phyloP scores from a whole-genome alignment of 1,284 basidiomycete species.

The Termitomyces sp. region DNA sequence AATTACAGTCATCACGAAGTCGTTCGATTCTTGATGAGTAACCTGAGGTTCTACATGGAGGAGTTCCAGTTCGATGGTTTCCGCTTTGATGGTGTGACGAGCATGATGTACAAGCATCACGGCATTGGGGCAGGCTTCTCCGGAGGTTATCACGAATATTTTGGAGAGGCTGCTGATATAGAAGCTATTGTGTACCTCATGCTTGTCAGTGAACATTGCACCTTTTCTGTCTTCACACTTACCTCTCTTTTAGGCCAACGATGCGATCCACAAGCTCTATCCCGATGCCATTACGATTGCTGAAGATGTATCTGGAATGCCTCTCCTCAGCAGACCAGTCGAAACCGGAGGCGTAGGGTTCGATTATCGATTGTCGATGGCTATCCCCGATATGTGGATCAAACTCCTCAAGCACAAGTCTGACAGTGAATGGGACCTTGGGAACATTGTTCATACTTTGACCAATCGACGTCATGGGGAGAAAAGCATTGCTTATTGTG shows the following conservation, averaged over 20 bases:
- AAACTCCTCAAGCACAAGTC: slow-evolving; percentile 91
- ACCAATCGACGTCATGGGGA: slow-evolving; percentile 88
- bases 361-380: slow-evolving; percentile 97
- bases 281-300: slow-evolving; percentile 87
- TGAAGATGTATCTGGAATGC: slow-evolving; percentile 99
- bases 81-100: slow-evolving; percentile 97
- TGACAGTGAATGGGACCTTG: slow-evolving; percentile 89
- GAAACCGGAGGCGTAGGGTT: slow-evolving; percentile 89
- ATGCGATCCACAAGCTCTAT: slow-evolving; percentile 80
- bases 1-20: slow-evolving; percentile 97
- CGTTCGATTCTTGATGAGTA: slow-evolving; percentile 89
- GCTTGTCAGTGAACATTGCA: slow-evolving; percentile 65
- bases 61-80: slow-evolving; percentile 96
- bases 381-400: slow-evolving; percentile 99
- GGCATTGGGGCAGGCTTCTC: slow-evolving; percentile 98
- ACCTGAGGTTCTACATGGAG: slow-evolving; percentile 93
- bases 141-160: slow-evolving; percentile 97
- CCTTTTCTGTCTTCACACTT: not conserved
- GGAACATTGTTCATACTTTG: slow-evolving; percentile 84
- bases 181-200: slow-evolving; percentile 95
- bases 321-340: slow-evolving; percentile 82
- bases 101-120: slow-evolving; percentile 98
- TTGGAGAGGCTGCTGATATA: slow-evolving; percentile 78
- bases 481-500: slow-evolving; percentile 92
- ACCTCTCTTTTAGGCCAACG: slow-evolving; percentile 71